Percentiles rank a stretch among this genome's conserved stretches.
These are phyloP conservation scores for Salvia miltiorrhiza DNA, from an alignment of 257 asterid genomes.

Conservation along the genomic window DNA sequence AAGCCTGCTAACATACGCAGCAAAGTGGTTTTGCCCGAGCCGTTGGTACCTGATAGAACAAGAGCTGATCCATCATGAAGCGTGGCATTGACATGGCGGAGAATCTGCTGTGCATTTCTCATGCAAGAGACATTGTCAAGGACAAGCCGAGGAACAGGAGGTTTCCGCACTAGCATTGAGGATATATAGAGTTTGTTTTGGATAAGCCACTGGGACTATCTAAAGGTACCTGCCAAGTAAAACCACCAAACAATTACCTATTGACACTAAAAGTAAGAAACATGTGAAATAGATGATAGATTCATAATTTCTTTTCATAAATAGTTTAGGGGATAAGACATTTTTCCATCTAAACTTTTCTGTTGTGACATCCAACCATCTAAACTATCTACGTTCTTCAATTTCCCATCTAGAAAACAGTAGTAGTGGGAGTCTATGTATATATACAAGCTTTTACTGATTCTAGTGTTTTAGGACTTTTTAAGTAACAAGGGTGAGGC, in stretches of 20 bases:
- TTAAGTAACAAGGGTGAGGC: too few species aligned
- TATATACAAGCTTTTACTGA: too few species aligned
- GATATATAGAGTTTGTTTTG: not conserved
- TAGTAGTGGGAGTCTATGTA: too few species aligned
- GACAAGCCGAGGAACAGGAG: constrained; percentile 71
- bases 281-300: not conserved
- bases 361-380: too few species aligned
- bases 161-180: constrained; percentile 51
- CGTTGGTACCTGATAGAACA: constrained; percentile 69
- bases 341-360: too few species aligned
- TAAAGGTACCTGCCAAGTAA: not conserved
- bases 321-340: too few species aligned
- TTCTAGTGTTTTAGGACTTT: too few species aligned
- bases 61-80: constrained; percentile 79
- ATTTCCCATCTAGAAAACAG: too few species aligned
- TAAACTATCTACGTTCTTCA: too few species aligned
- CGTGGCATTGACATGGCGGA: constrained; percentile 72
- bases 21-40: constrained; percentile 79
- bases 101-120: constrained; percentile 90
- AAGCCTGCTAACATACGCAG: constrained; percentile 86
- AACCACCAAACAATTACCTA: constrained; percentile 3
- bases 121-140: constrained; percentile 78
- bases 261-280: not conserved
- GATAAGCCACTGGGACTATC: not conserved
- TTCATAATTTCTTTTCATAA: not conserved